Percentiles rank a stretch among this genome's conserved stretches.
Evolutionary conservation across 345 rosid genomes (phyloP).

Genomic region (Eucalyptus rudis): DNA sequence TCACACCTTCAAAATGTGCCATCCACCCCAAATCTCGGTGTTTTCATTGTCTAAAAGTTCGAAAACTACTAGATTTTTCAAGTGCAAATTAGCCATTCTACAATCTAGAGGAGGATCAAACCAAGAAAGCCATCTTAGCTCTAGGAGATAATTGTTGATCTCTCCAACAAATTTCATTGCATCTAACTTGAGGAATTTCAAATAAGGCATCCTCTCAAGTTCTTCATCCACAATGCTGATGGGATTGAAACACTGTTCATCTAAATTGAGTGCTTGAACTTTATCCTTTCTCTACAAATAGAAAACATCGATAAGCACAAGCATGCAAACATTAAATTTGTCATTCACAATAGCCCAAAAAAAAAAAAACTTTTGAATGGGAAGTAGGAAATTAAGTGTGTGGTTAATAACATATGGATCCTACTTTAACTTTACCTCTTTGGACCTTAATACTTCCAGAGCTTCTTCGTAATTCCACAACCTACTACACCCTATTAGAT

Average conservation of each 20-base stretch:
- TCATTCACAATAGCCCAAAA: background rate
- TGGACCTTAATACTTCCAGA: no score
- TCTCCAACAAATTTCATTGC: background rate
- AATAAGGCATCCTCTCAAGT: background rate
- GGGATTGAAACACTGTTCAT: background rate
- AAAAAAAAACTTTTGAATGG: background rate
- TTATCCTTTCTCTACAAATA: background rate
- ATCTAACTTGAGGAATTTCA: background rate
- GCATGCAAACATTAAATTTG: background rate
- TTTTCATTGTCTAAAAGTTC: background rate
- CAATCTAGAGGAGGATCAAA: background rate
- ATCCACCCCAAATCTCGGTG: background rate
- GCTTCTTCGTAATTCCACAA: background rate
- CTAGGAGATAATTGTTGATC: background rate
- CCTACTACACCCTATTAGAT: background rate
- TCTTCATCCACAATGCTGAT: background rate
- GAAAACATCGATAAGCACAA: background rate
- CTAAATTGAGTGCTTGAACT: background rate
- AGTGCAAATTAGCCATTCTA: background rate
- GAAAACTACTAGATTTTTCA: background rate
- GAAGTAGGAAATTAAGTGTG: background rate
- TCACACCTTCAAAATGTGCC: background rate
- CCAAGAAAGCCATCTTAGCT: background rate
- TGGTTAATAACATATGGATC: background rate
- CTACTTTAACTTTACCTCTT: background rate